These are phyloP conservation scores for Arthromyces matolae DNA, from an alignment of 768 basidiomycete genomes.

Conservation along the genomic window DNA sequence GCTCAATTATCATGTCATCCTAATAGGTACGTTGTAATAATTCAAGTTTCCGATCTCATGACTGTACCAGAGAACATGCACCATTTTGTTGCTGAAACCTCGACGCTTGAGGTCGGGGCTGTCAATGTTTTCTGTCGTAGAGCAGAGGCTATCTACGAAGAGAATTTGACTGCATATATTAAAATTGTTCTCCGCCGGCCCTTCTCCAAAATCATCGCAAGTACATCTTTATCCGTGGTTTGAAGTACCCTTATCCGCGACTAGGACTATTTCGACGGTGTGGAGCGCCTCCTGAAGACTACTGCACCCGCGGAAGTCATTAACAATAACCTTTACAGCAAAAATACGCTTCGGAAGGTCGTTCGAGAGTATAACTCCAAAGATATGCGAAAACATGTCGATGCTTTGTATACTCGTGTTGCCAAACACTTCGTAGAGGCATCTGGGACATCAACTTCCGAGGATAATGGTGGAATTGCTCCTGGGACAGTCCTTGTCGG, in stretches of 20 bases:
- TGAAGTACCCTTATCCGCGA: background rate
- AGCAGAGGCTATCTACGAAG: constrained; percentile 84
- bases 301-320: constrained; percentile 75
- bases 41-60: background rate
- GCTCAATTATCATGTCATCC: constrained; percentile 91
- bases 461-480: constrained; percentile 51
- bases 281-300: constrained; percentile 82
- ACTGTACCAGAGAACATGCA: constrained; percentile 85
- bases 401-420: constrained; percentile 83
- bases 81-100: constrained; percentile 81
- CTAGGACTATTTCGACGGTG: constrained; percentile 92
- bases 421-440: constrained; percentile 94
- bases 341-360: constrained; percentile 75
- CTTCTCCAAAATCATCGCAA: constrained; percentile 81
- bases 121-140: constrained; percentile 59
- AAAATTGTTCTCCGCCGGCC: constrained; percentile 83
- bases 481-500: constrained; percentile 69
- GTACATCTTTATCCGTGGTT: constrained; percentile 21
- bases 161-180: constrained; percentile 84
- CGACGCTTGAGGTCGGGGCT: constrained; percentile 63
- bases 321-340: constrained; percentile 71
- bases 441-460: constrained; percentile 59
- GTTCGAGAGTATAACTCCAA: constrained; percentile 83
- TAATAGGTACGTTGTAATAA: constrained; percentile 66
- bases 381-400: constrained; percentile 86